Evolutionary conservation across 2,329 filamentous ascomycete species (phyloP).

Genomic region (Pseudomassariella vexata): DNA sequence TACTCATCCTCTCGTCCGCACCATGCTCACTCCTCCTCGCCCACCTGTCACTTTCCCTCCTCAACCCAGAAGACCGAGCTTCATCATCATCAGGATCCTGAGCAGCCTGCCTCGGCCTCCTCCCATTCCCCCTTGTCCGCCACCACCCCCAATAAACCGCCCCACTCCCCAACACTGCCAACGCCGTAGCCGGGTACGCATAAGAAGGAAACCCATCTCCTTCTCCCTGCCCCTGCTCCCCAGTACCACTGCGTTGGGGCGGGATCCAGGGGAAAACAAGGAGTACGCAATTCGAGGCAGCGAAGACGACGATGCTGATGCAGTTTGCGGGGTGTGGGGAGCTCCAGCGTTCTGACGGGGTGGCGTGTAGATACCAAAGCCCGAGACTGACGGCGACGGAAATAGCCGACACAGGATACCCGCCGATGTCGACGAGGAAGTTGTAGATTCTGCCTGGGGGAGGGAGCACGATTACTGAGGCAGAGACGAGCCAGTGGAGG

Average conservation of each 20-base stretch:
- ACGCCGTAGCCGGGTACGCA: conserved; percentile 28
- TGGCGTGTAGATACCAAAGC: conserved; percentile 25
- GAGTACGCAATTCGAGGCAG: conserved; percentile 24
- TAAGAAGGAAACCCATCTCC: conserved; percentile 24
- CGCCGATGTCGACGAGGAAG: conserved; percentile 31
- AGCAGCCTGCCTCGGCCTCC: too few relatives aligned
- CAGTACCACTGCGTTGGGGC: too few relatives aligned
- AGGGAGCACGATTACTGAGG: conserved; percentile 46
- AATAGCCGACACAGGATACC: conserved; percentile 30
- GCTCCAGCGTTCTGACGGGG: conserved; percentile 20
- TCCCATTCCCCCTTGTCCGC: conserved; percentile 8
- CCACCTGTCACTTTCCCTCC: background rate
- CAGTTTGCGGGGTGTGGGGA: conserved; percentile 24
- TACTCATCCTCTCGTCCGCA: background rate
- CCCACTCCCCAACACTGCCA: conserved; percentile 26
- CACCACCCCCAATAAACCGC: conserved; percentile 31
- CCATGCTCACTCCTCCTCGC: background rate
- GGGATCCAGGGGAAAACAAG: conserved; percentile 30
- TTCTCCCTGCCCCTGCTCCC: conserved; percentile 13
- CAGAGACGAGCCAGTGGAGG: conserved; percentile 57
- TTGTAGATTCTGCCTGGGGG: conserved; percentile 36
- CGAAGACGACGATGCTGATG: conserved; percentile 22
- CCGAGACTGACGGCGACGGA: conserved; percentile 26
- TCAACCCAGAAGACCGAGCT: too few relatives aligned
- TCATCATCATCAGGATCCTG: too few relatives aligned